These are phyloP conservation scores for thale cress (Arabidopsis thaliana) DNA, from an alignment of 345 rosid species.

Conservation along the genomic window TAIR10.1 NC_003076.8:4715501-4716000, in stretches of 20 bases:
- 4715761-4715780: constrained; percentile 95
- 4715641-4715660: constrained; percentile 63
- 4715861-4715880: constrained; percentile 48
- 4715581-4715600: constrained; percentile 60
- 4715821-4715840: constrained; percentile 63
- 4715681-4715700: constrained; percentile 60
- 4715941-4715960: not conserved
- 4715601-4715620: constrained; percentile 53
- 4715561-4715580: constrained; percentile 86
- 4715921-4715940: not conserved
- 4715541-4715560: constrained; percentile 97
- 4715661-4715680: constrained; percentile 98
- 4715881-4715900: not conserved
- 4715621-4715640: constrained; percentile 60
- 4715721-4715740: constrained; percentile 73
- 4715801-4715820: constrained; percentile 72
- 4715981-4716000: constrained; percentile 94
- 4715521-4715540: constrained; percentile 80
- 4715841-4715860: constrained; percentile 96
- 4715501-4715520: constrained; percentile 84
- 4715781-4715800: constrained; percentile 90
- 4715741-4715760: constrained; percentile 77
- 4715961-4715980: constrained; percentile 47
- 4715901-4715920: not conserved
- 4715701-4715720: constrained; percentile 69